A percentile compares a stretch with the other conserved stretches of the same genome.
phyloP scores from a whole-genome alignment of 208 protist genomes.

The Leishmania guyanensis region DNA sequence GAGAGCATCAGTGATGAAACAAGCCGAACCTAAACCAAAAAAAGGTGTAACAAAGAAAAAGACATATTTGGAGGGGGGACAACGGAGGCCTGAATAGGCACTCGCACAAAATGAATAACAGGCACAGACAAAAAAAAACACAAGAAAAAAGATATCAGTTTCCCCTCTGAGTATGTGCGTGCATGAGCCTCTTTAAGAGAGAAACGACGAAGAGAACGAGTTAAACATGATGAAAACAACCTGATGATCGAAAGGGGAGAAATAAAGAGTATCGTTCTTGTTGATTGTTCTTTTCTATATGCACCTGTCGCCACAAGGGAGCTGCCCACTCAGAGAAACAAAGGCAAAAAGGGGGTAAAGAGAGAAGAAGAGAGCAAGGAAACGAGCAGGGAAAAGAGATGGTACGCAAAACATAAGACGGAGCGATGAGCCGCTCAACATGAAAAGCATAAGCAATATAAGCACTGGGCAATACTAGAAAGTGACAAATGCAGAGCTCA shows the following conservation, averaged over 20 bases:
- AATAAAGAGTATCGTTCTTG: background rate
- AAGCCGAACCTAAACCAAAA: background rate
- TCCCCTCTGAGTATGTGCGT: background rate
- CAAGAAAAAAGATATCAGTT: background rate
- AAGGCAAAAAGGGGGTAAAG: background rate
- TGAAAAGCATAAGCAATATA: background rate
- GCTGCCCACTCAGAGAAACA: background rate
- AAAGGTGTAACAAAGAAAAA: background rate
- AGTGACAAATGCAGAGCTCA: background rate
- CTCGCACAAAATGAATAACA: background rate
- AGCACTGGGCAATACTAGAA: background rate
- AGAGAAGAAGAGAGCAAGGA: background rate
- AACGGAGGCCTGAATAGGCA: background rate
- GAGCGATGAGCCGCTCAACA: background rate
- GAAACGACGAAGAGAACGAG: background rate
- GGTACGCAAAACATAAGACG: background rate
- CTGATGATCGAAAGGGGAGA: background rate
- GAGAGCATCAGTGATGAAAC: background rate
- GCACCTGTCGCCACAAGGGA: background rate
- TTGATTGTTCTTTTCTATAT: background rate
- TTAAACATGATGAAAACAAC: background rate
- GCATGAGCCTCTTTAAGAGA: background rate
- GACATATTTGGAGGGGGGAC: background rate
- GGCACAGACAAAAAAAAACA: background rate
- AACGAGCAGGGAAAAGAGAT: conserved; percentile 10